phyloP scores from a whole-genome alignment of 148 eudicot species.

The Rhododendron mucronatum region DNA sequence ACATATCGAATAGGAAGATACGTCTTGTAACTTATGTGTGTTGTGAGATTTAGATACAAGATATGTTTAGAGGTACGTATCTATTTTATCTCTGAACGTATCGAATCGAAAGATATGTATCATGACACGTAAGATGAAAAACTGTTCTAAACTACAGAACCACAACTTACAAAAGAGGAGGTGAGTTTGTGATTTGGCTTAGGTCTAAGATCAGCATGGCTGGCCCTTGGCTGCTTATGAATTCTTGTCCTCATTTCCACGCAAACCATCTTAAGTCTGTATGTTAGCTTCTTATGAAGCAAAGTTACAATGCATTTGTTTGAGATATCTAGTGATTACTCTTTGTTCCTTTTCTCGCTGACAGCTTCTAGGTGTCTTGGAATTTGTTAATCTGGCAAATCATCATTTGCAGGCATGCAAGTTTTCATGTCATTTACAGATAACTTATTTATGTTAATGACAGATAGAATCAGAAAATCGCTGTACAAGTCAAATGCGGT shows the following conservation, averaged over 20 bases:
- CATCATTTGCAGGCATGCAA: constrained; percentile 3
- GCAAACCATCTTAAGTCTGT: not conserved
- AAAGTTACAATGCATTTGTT: not conserved
- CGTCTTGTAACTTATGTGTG: not conserved
- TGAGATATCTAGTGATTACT: not conserved
- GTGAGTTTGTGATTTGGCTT: not conserved
- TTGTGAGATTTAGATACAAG: not conserved
- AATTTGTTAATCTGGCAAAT: not conserved
- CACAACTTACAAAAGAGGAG: not conserved
- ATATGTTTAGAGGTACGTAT: not conserved
- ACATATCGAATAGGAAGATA: not conserved
- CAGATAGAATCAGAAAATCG: constrained; percentile 63
- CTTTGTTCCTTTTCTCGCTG: not conserved
- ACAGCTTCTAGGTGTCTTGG: not conserved
- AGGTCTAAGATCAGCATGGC: not conserved
- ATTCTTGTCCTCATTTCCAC: not conserved
- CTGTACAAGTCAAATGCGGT: constrained; percentile 50
- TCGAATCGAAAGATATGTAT: not conserved
- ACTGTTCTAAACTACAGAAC: not conserved
- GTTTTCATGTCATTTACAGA: not conserved
- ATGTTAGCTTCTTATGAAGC: not conserved
- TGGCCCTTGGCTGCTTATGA: not conserved
- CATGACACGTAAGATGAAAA: not conserved
- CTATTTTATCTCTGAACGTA: not conserved
- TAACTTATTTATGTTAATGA: not conserved